Evolutionary conservation across 2,329 filamentous ascomycete genomes (phyloP).

Genomic region (Dryadomyces quercus-mongolicae): DNA sequence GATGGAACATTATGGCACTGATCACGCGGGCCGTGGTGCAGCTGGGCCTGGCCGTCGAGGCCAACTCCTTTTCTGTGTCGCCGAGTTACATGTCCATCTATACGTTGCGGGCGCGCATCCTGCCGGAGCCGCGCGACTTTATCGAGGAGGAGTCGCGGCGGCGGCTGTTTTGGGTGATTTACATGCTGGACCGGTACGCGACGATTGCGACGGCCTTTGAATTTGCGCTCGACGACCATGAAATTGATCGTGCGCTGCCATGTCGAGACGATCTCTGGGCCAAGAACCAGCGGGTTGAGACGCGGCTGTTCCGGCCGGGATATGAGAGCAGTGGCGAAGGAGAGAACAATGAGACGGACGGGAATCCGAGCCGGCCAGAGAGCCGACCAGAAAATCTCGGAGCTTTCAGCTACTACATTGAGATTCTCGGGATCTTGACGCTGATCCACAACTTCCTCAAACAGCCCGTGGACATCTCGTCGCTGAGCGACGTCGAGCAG

Average conservation of each 20-base stretch:
- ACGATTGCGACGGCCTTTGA: conserved; percentile 88
- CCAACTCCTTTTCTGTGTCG: conserved; percentile 64
- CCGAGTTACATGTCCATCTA: conserved; percentile 79
- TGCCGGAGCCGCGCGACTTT: conserved; percentile 73
- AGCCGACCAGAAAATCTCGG: conserved; percentile 56
- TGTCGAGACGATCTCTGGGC: conserved; percentile 81
- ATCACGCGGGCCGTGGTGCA: conserved; percentile 85
- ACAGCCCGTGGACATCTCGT: conserved; percentile 77
- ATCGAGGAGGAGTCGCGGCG: conserved; percentile 81
- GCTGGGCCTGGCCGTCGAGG: conserved; percentile 72
- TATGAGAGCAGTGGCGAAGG: neutral
- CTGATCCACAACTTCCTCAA: conserved; percentile 84
- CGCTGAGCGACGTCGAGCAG: conserved; percentile 70
- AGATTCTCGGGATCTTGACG: conserved; percentile 76
- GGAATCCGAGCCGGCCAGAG: neutral
- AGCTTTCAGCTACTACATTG: conserved; percentile 81
- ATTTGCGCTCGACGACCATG: conserved; percentile 77
- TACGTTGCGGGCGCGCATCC: conserved; percentile 71
- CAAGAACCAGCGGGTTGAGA: conserved; percentile 74
- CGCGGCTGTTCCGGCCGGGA: conserved; percentile 58
- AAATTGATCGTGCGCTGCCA: conserved; percentile 77
- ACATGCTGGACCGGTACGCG: conserved; percentile 78
- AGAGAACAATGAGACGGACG: neutral
- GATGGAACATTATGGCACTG: conserved; percentile 82
- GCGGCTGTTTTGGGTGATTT: conserved; percentile 89